Conservation (phyloP, 306 rosid genomes). For the Elaeagnus macrophylla region DNA sequence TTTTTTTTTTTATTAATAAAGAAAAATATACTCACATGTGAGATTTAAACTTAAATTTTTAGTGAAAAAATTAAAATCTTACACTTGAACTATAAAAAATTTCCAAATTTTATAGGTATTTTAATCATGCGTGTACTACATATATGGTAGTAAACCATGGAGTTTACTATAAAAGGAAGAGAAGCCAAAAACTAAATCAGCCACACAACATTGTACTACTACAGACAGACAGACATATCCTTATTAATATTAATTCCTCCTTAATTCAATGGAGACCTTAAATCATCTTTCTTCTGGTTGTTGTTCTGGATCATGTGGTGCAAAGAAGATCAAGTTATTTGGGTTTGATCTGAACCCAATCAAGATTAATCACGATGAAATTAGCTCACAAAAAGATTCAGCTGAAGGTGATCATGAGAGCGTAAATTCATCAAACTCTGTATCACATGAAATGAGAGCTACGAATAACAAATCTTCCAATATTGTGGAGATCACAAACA, state of each 20-base stretch:
- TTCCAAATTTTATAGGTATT: too few relatives aligned
- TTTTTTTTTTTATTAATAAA: too few relatives aligned
- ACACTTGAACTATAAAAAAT: too few relatives aligned
- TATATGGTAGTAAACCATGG: conserved; percentile 39
- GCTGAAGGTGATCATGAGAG: conserved; percentile 65
- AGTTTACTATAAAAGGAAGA: conserved; percentile 53
- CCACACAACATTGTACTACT: conserved; percentile 9
- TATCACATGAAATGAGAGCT: conserved; percentile 23
- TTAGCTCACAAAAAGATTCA: conserved; percentile 17
- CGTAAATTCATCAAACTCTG: conserved; percentile 64
- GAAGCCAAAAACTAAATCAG: conserved; percentile 24
- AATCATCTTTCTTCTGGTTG: conserved; percentile 17
- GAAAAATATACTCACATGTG: too few relatives aligned
- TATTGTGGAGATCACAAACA: conserved; percentile 16
- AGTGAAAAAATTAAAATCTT: too few relatives aligned
- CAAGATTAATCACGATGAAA: conserved; percentile 18
- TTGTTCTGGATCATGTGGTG: conserved; percentile 27
- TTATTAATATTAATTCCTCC: conserved; percentile 5
- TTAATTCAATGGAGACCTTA: conserved; percentile 33
- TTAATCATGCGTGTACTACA: neutral
- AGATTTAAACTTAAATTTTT: too few relatives aligned
- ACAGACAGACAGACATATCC: neutral
- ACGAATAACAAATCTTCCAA: conserved; percentile 19
- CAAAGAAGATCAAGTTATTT: conserved; percentile 72
- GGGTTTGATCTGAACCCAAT: conserved; percentile 72